These are phyloP conservation scores for Macadamia integrifolia DNA, from an alignment of 164 flowering plant species.

Conservation along the genomic window DNA sequence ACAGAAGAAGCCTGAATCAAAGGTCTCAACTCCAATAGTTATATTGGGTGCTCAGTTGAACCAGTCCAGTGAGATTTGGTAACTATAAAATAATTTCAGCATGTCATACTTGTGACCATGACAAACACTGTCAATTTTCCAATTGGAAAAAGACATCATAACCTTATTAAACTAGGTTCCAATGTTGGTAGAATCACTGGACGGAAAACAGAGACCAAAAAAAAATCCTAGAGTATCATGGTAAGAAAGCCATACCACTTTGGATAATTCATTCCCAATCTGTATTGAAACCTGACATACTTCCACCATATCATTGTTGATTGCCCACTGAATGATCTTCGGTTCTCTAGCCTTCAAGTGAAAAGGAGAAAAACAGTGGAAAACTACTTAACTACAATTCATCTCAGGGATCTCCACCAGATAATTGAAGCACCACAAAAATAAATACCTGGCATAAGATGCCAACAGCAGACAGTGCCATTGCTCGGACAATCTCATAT, in stretches of 20 bases:
- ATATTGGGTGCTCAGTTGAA: neutral
- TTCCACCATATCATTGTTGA: slow-evolving; percentile 28
- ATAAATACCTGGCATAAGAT: slow-evolving; percentile 41
- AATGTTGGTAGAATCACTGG: neutral
- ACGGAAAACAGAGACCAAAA: neutral
- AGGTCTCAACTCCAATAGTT: neutral
- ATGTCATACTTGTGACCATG: neutral
- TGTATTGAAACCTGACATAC: slow-evolving; percentile 22
- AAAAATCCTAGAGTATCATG: neutral
- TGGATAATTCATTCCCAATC: slow-evolving; percentile 34
- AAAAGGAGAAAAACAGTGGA: neutral
- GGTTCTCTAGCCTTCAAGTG: slow-evolving; percentile 32
- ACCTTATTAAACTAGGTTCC: neutral
- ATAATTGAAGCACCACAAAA: neutral
- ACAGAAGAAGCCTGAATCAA: neutral
- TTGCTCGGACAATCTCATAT: slow-evolving; percentile 31
- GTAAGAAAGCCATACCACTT: slow-evolving; percentile 31
- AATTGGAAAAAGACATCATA: neutral
- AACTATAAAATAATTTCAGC: no score
- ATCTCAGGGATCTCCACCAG: neutral
- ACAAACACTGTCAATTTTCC: neutral
- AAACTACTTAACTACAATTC: neutral
- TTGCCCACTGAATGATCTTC: slow-evolving; percentile 34
- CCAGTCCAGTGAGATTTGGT: neutral
- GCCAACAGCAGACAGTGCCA: slow-evolving; percentile 41